A percentile compares a stretch with the other conserved stretches of the same genome.
Conservation (phyloP, 331 rosid species). For the Rosa hybrid region DNA sequence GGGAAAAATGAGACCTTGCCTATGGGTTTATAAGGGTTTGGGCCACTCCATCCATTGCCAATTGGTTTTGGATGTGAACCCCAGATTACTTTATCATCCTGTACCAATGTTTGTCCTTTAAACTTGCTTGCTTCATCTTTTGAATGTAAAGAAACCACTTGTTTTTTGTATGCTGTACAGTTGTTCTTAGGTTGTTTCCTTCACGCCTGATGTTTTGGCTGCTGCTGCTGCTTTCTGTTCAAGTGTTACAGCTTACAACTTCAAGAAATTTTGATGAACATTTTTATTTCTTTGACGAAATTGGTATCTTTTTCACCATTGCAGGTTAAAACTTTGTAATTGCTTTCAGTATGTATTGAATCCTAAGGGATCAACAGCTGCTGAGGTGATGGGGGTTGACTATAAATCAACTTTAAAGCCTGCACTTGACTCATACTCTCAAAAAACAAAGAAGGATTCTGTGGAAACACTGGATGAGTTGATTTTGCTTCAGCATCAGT, state of each 20-base stretch:
- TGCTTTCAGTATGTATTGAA: conserved; percentile 67
- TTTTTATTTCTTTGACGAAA: neutral
- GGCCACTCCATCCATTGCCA: too few relatives aligned
- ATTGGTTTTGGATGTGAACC: too few relatives aligned
- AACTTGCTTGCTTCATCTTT: neutral
- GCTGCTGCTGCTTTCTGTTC: neutral
- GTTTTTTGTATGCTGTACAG: neutral
- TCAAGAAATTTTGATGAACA: neutral
- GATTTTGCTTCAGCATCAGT: conserved; percentile 60
- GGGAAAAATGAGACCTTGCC: too few relatives aligned
- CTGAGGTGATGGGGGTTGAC: conserved; percentile 84
- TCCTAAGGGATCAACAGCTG: conserved; percentile 65
- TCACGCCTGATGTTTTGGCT: neutral
- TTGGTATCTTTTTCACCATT: conserved; percentile 6
- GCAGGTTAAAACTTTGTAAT: conserved; percentile 72
- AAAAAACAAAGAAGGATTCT: conserved; percentile 63
- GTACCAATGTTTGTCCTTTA: too few relatives aligned
- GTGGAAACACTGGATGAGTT: conserved; percentile 65
- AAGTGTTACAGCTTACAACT: neutral
- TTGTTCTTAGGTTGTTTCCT: neutral
- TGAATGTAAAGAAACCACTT: neutral
- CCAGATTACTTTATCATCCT: too few relatives aligned
- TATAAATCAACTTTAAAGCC: conserved; percentile 65
- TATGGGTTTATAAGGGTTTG: too few relatives aligned
- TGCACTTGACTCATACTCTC: conserved; percentile 49